Evolutionary conservation across 176 grass and related monocot species (phyloP).

Genomic region (Oryza meyeriana): DNA sequence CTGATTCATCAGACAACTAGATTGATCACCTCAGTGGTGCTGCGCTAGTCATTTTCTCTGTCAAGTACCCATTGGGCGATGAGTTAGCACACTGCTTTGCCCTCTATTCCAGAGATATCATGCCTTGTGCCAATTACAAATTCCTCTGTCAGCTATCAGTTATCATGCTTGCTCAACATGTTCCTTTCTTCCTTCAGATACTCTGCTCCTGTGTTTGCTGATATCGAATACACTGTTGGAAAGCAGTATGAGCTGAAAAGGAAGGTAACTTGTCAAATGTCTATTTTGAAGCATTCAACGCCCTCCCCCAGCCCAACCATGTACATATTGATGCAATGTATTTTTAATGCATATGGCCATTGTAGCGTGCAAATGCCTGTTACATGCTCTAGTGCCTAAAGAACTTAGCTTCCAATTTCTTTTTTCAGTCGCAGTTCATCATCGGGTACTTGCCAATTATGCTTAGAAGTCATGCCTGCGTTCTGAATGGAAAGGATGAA

Average conservation of each 20-base stretch:
- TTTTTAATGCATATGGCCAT: neutral
- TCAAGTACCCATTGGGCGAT: too few species aligned
- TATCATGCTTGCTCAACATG: constrained; percentile 12
- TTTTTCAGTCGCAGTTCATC: constrained; percentile 32
- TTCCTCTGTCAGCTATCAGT: neutral
- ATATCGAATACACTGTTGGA: constrained; percentile 65
- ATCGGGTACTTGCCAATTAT: constrained; percentile 90
- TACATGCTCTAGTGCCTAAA: neutral
- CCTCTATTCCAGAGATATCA: too few species aligned
- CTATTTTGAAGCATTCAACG: neutral
- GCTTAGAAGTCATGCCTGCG: constrained; percentile 69
- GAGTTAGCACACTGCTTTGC: too few species aligned
- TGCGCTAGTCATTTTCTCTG: neutral
- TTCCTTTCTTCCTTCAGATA: constrained; percentile 53
- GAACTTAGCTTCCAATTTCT: neutral
- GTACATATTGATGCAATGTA: neutral
- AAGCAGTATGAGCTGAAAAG: constrained; percentile 28
- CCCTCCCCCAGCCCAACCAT: neutral
- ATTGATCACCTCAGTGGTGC: neutral
- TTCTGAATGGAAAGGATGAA: constrained; percentile 79
- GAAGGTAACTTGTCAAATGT: constrained; percentile 28
- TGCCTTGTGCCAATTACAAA: neutral
- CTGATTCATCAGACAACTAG: constrained; percentile 5
- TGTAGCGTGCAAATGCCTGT: neutral
- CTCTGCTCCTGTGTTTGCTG: constrained; percentile 68